Evolutionary conservation across 1,139 yeast species (phyloP).

Genomic region (Blastobotrys aristatus): DNA sequence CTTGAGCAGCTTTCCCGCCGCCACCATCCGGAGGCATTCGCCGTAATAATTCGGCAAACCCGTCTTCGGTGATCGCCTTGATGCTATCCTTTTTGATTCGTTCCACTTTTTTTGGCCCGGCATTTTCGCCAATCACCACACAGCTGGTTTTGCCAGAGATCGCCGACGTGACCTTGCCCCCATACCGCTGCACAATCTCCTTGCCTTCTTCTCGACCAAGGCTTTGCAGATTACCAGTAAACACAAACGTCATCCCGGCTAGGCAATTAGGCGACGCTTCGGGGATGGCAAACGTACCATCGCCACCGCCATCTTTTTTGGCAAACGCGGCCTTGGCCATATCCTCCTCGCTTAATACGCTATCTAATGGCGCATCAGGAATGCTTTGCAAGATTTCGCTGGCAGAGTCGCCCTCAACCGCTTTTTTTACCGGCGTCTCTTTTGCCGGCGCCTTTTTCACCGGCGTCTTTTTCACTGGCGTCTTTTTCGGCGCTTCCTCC

Average conservation of each 20-base stretch:
- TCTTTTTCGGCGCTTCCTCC: background rate
- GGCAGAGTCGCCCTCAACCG: constrained; percentile 71
- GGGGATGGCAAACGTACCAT: constrained; percentile 46
- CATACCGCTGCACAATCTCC: constrained; percentile 72
- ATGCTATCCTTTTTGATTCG: constrained; percentile 68
- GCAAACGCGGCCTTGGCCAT: constrained; percentile 40
- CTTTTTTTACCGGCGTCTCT: constrained; percentile 38
- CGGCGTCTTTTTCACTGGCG: constrained; percentile 2
- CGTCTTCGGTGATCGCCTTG: constrained; percentile 83
- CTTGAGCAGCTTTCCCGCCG: constrained; percentile 65
- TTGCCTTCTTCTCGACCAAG: constrained; percentile 75
- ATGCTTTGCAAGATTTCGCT: constrained; percentile 55
- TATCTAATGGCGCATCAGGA: constrained; percentile 56
- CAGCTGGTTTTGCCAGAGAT: constrained; percentile 81
- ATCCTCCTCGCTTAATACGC: constrained; percentile 35
- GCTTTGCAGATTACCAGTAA: constrained; percentile 83
- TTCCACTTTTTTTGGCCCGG: constrained; percentile 92
- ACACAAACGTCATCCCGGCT: constrained; percentile 83
- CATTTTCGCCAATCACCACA: constrained; percentile 91
- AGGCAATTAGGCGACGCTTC: constrained; percentile 79
- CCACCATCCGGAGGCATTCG: constrained; percentile 96
- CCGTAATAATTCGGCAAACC: constrained; percentile 66
- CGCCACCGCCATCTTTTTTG: background rate
- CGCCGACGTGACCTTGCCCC: constrained; percentile 89
- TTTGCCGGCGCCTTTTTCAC: background rate